Evolutionary conservation across 768 basidiomycete genomes (phyloP), one percentile per base, ranked within the genome.

Genomic region (Favolaschia claudopus): DNA sequence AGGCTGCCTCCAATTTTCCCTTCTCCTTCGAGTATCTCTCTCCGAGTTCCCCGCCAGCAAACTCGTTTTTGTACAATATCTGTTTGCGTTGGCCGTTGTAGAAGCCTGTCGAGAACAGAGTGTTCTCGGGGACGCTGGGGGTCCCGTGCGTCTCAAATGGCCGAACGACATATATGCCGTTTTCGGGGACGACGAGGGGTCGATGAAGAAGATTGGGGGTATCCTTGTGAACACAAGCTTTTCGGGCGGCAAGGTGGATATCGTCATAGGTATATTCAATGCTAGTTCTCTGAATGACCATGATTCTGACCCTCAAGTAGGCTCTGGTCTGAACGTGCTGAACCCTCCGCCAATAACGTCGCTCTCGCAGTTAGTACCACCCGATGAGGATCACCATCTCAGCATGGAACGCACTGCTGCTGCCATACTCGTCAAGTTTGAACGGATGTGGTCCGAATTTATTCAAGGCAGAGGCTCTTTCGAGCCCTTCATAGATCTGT

Each of bases 141-240:
- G 85, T 3, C 79, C 79, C 14, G 84, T 97, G 12, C 81, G 88
- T 36, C 77, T 99, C 24, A 99, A 98, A 72, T 99, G 97, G 97
- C 97, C 96, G 19, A 99, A 99, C 68, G 97, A 99, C 66, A 78
- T 99, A 5, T 98, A 98, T 67, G 91, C 88, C 2, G 80, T 87
- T 36, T 77, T 81, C 36, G 85, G 78, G 31, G 75, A 72, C 4
- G 77, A 71, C 2, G 77, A 76, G 5, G 76, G 76, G 19, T 84
- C 85, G 63, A 74, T 74, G 55, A 88, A 83, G 73, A 99, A 99
- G 74, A 77, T 98, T 32, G 96, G 96, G 1, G 96, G 97, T 0
- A 89, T 98, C 17, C 76, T 99, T 22, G 93, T 99, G 31, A 96
- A 91, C 66, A 93, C 93, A 25, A 91, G 84, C 66, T 95, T 95